Conservation (phyloP, 1,139 yeast genomes). For the Ogataea hybrid region DNA sequence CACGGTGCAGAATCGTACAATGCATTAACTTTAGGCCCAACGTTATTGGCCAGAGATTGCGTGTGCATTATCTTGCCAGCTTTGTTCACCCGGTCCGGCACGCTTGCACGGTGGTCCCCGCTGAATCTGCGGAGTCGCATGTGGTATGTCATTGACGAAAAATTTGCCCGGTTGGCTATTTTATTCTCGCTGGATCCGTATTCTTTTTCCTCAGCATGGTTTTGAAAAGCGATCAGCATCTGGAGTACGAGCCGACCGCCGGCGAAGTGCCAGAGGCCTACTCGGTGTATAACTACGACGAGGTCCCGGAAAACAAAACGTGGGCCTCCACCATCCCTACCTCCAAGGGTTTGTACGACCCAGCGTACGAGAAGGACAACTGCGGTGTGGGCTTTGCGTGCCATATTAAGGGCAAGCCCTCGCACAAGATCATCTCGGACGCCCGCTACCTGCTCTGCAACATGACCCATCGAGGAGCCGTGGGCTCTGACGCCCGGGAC, state of each 20-base stretch:
- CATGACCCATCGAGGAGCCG: slow-evolving; percentile 99
- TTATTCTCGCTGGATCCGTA: slow-evolving; percentile 2
- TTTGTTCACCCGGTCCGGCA: slow-evolving; percentile 6
- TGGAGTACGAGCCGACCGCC: slow-evolving; percentile 20
- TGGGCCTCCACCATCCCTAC: slow-evolving; percentile 93
- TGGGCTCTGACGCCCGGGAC: slow-evolving; percentile 89
- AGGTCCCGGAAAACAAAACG: slow-evolving; percentile 73
- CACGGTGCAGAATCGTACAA: slow-evolving; percentile 3
- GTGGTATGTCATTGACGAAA: slow-evolving; percentile 1
- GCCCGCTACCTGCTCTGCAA: slow-evolving; percentile 86
- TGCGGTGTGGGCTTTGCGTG: slow-evolving; percentile 99
- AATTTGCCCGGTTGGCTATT: slow-evolving; percentile 5
- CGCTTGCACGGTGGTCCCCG: background rate
- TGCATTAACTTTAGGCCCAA: slow-evolving; percentile 1
- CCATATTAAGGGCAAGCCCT: slow-evolving; percentile 81
- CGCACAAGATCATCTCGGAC: slow-evolving; percentile 93
- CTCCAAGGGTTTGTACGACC: slow-evolving; percentile 89
- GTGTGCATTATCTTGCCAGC: slow-evolving; percentile 5
- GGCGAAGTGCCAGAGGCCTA: slow-evolving; percentile 24
- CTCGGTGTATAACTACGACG: slow-evolving; percentile 60
- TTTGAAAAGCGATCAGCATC: slow-evolving; percentile 27
- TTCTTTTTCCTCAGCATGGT: slow-evolving; percentile 16
- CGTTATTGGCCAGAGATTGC: slow-evolving; percentile 17
- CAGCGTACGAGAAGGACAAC: slow-evolving; percentile 92
- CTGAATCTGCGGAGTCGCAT: slow-evolving; percentile 10